Base-by-base conservation (phyloP, 768 basidiomycete genomes). In the Chalciporus sphaerocephalus region DNA sequence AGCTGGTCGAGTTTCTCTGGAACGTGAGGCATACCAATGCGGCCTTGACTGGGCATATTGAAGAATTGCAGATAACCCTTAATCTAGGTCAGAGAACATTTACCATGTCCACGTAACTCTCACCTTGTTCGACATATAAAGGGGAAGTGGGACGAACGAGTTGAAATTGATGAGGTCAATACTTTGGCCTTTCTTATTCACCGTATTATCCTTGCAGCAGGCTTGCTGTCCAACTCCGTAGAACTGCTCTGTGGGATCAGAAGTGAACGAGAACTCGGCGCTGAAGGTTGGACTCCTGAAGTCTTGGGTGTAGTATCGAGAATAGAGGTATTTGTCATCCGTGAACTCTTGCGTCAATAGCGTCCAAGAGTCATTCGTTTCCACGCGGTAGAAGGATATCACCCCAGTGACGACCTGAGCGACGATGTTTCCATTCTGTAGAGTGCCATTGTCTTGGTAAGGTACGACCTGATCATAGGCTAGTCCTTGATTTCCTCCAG, bases 121-220 rank as follows among this genome's bases (percentile, higher is more conserved):
- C 37, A 62, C 67, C 55, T 67, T 69, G 56, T 65, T 67, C 11
- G 68, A 68, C 66, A 68, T 69, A 44, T 65, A 66, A 20, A 69
- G 54, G 2, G 68, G 68, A 10, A 69, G 38, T 10, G 67, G 59
- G 16, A 66, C 64, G 47, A 68, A 65, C 3, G 67, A 67, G 42
- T 70, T 69, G 44, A 55, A 70, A 39, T 69, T 69, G 25, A 68
- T 61, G 16, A 70, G 44, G 46, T 70, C 68, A 15, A 69, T 57
- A n/a, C 64, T 62, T 40, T 70, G 66, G 2, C 66, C 63, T 56
- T 70, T 70, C 57, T 69, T 67, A 47, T 69, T 69, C 3, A 70
- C 61, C 1, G 65, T 57, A 45, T 68, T 53, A 39, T 69, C 68
- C 12, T 58, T 63, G 48, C 68, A 69, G 46, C 68, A 69, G 9